Evolutionary conservation across 495 filamentous ascomycete genomes (phyloP).

Genomic region (Podospora comata): DNA sequence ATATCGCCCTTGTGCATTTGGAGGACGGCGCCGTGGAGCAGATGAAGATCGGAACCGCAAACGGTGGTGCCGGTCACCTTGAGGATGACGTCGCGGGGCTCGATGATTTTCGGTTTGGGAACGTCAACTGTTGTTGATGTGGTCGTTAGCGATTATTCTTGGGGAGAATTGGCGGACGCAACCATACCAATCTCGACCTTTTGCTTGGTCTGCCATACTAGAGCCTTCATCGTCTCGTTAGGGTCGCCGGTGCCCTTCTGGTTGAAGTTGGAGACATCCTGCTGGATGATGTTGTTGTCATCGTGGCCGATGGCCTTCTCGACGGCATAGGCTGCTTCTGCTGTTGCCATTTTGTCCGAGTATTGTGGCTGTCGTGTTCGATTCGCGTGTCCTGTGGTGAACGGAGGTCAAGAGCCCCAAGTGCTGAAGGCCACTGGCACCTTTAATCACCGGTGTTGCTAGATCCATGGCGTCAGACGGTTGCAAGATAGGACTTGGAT

Average conservation of each 20-base stretch:
- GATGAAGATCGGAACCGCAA: constrained; percentile 82
- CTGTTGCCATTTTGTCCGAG: constrained; percentile 47
- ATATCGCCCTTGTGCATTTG: constrained; percentile 82
- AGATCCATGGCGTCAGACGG: background rate
- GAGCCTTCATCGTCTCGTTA: constrained; percentile 65
- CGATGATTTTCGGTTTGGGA: constrained; percentile 67
- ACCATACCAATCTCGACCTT: constrained; percentile 53
- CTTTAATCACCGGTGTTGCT: background rate
- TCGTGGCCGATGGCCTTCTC: constrained; percentile 67
- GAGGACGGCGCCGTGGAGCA: constrained; percentile 69
- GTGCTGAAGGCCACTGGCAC: too few species aligned
- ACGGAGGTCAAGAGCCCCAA: too few species aligned
- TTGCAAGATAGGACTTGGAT: background rate
- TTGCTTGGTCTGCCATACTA: constrained; percentile 71
- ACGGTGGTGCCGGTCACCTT: constrained; percentile 83
- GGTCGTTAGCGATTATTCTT: background rate
- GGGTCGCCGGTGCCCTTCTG: constrained; percentile 41
- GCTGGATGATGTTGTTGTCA: constrained; percentile 51
- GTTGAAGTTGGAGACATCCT: constrained; percentile 55
- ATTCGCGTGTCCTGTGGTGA: background rate
- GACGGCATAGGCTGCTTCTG: constrained; percentile 59
- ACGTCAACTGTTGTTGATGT: constrained; percentile 47
- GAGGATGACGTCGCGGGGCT: constrained; percentile 74
- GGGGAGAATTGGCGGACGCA: background rate
- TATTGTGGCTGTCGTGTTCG: background rate